Percentiles rank a stretch among this genome's conserved stretches.
phyloP scores from a whole-genome alignment of 176 grass and related monocot genomes.

The Oryza glumipatula region DNA sequence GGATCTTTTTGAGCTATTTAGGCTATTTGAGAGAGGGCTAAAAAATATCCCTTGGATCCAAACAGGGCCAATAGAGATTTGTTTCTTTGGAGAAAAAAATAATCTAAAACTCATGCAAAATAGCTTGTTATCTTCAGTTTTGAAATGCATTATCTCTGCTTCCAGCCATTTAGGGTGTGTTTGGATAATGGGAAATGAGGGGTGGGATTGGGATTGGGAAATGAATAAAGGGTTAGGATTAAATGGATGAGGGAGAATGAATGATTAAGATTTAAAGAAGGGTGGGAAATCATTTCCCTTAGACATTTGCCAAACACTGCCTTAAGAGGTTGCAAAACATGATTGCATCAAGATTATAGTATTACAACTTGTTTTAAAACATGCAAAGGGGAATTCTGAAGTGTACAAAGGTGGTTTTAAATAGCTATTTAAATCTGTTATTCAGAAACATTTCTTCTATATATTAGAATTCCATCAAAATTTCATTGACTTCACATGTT shows the following conservation, averaged over 20 bases:
- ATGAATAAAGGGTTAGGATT: too few species aligned
- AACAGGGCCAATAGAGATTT: background rate
- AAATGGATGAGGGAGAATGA: too few species aligned
- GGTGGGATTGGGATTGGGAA: too few species aligned
- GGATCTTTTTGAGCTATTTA: too few species aligned
- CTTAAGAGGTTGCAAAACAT: background rate
- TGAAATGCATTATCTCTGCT: background rate
- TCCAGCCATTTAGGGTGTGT: conserved; percentile 1
- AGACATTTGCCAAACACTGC: too few species aligned
- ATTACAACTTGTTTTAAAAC: background rate
- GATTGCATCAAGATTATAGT: background rate
- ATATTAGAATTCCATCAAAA: background rate
- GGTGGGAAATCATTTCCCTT: too few species aligned
- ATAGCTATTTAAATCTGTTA: background rate
- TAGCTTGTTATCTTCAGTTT: background rate
- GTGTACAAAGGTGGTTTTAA: background rate
- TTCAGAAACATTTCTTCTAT: background rate
- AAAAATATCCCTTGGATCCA: too few species aligned
- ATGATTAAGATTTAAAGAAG: too few species aligned
- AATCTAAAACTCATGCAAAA: background rate
- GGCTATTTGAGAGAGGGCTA: too few species aligned
- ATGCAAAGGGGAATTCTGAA: conserved; percentile 3
- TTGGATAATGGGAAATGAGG: too few species aligned
- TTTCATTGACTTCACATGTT: background rate
- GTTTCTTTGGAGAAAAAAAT: background rate